Evolutionary conservation across 192 early-diverging fungal genomes (phyloP), one percentile per base, ranked within the genome.

Genomic region (Linderina pennispora): DNA sequence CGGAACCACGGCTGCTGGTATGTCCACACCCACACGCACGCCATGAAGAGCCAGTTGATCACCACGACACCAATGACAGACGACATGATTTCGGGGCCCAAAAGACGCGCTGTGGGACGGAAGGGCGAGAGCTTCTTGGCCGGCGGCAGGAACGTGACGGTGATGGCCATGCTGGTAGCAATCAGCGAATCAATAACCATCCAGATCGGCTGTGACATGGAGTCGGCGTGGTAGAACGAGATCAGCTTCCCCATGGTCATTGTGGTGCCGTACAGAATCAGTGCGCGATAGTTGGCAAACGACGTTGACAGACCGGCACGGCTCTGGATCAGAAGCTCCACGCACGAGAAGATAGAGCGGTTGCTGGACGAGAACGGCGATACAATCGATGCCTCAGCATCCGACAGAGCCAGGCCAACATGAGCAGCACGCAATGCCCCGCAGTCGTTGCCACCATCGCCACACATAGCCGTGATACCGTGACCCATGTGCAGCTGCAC

Each of bases 401-500:
- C 85, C 26, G 84, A 86, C 21, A 91, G 65, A 3, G 88, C 88
- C 23, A 91, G 58, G 33, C 88, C 88, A 36, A 80, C 86, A 41
- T 91, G 88, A 9, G 87, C 78, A 8, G 86, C 84, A 37, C 86
- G 83, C 40, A 91, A 65, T n/a, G 88, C 87, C 20, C 84, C 85
- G 46, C 82, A 84, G 55, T 91, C 88, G 52, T 91, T 91, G 31
- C 85, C 86, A 55, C 88, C 88, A 45, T 91, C 88, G 38, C 88
- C 88, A 61, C 84, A 85, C 88, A 91, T 91, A 26, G 80, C 85
- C 8, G 84, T 83, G 43, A 89, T 80, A 13, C 73, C 79, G 22
- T 71, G 74, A 47, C 80, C 80, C 84, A 89, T 87, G 44, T 88
- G 86, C 18, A 81, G 62, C 41, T 81, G 65, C 38, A 88, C 80